Evolutionary conservation across 2,329 filamentous ascomycete genomes (phyloP).

Genomic region (Fusarium devonianum): DNA sequence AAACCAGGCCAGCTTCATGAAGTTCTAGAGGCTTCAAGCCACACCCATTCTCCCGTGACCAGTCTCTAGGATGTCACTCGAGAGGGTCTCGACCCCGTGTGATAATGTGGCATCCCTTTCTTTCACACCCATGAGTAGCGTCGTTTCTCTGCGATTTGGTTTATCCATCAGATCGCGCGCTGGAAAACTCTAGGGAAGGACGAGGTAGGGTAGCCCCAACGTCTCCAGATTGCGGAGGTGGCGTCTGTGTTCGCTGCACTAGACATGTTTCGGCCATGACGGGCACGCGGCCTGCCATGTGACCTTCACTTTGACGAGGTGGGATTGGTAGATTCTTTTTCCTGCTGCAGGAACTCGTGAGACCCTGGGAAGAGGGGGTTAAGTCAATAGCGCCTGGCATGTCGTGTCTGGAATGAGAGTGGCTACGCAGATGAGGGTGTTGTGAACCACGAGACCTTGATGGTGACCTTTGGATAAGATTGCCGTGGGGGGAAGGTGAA

Average conservation of each 20-base stretch:
- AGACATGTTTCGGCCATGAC: constrained; percentile 15
- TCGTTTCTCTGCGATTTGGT: neutral
- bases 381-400: constrained; percentile 15
- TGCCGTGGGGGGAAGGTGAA: constrained; percentile 17
- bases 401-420: neutral
- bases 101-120: constrained; percentile 2
- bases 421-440: constrained; percentile 16
- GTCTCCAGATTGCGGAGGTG: constrained; percentile 27
- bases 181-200: constrained; percentile 15
- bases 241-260: constrained; percentile 26
- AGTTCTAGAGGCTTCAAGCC: constrained; percentile 4
- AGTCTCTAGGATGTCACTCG: neutral
- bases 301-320: constrained; percentile 24
- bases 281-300: constrained; percentile 21
- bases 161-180: constrained; percentile 22
- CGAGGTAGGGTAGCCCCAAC: neutral
- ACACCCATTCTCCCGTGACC: constrained; percentile 33
- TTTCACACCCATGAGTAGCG: neutral
- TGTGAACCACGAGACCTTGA: constrained; percentile 30
- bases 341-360: constrained; percentile 31
- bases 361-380: constrained; percentile 21
- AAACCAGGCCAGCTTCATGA: neutral
- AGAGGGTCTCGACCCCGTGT: constrained; percentile 1
- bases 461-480: constrained; percentile 21
- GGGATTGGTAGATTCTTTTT: constrained; percentile 9